Percentiles rank a stretch among this genome's conserved stretches.
phyloP scores from a whole-genome alignment of 2,329 filamentous ascomycete species.

The Juglanconis juglandina region DNA sequence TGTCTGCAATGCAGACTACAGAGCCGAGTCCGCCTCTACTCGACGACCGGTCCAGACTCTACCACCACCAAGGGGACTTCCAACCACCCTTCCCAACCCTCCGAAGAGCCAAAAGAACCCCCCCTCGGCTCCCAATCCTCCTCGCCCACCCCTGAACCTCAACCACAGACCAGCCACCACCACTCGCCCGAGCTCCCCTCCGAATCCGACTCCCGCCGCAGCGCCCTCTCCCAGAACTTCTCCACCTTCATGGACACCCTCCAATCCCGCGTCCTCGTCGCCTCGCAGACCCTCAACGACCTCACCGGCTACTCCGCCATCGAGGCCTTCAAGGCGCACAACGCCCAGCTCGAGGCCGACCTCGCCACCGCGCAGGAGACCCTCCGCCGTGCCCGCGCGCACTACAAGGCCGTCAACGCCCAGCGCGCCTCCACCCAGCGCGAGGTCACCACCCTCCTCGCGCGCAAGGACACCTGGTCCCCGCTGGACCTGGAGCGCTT shows the following conservation, averaged over 20 bases:
- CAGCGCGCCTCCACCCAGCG: conserved; percentile 86
- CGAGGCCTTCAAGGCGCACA: conserved; percentile 77
- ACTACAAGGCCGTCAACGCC: conserved; percentile 79
- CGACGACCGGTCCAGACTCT: conserved; percentile 23
- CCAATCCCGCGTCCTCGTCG: conserved; percentile 78
- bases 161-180: neutral
- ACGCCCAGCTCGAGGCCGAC: conserved; percentile 61
- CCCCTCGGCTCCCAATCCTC: neutral
- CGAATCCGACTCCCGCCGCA: conserved; percentile 41
- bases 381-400: conserved; percentile 68
- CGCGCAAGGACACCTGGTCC: conserved; percentile 90
- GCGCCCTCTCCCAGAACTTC: conserved; percentile 47
- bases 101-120: neutral
- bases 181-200: conserved; percentile 40
- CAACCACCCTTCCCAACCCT: neutral
- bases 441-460: conserved; percentile 89
- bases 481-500: conserved; percentile 88
- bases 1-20: conserved; percentile 27
- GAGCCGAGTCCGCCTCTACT: conserved; percentile 27
- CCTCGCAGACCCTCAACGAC: conserved; percentile 86
- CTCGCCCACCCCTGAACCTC: conserved; percentile 11
- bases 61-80: conserved; percentile 20
- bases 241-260: conserved; percentile 81
- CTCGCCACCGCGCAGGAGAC: conserved; percentile 58
- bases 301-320: conserved; percentile 93